Evolutionary conservation across 345 rosid species (phyloP), one percentile per base, ranked within the genome.

Genomic region (Gossypium arboreum): DNA sequence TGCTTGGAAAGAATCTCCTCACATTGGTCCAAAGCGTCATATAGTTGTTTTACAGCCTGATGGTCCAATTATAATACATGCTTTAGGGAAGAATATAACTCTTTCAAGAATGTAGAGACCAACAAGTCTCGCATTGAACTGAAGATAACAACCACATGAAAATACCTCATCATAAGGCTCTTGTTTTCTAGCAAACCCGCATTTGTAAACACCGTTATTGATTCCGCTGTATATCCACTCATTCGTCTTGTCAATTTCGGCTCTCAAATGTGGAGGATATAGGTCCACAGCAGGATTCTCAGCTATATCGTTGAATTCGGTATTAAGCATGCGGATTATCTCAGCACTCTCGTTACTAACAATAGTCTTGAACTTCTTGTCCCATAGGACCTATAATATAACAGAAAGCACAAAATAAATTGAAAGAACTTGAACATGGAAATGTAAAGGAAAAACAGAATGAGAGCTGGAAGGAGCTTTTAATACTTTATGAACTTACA

Each of bases 21-120:
- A 12, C 97, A 91, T 84, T 76, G 88, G 79, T 92, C 97, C 77
- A 94, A 17, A 73, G 94, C 90, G 72, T 89, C 91, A 62, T 82
- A 89, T 73, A 94, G 52, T 56, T 89, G 83, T 78, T 79, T 86
- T 24, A 85, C 85, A 58, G 98, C 97, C 98, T 94, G 81, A 71
- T 48, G 73, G 22, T 45, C 48, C 56, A 59, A 72, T 51, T 24
- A 72, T 22, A 43, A 25, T 9, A 66, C 39, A 39, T 50, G 24
- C 25, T 43, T 58, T 72, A 59, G 54, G 12, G n/a, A 25, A 22
- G 39, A 13, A 25, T 13, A n/a, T 17, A 60, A 13, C 11, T 17
- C 52, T 12, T 61, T 70, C 29, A 61, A 45, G 60, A 17, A 54
- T 63, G 11, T 39, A 22, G 44, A 59, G 70, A 72, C 12, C 24